Evolutionary conservation across 176 grass and related monocot species (phyloP), one percentile per base, ranked within the genome.

Genomic region (Aegilops tauschii): DNA sequence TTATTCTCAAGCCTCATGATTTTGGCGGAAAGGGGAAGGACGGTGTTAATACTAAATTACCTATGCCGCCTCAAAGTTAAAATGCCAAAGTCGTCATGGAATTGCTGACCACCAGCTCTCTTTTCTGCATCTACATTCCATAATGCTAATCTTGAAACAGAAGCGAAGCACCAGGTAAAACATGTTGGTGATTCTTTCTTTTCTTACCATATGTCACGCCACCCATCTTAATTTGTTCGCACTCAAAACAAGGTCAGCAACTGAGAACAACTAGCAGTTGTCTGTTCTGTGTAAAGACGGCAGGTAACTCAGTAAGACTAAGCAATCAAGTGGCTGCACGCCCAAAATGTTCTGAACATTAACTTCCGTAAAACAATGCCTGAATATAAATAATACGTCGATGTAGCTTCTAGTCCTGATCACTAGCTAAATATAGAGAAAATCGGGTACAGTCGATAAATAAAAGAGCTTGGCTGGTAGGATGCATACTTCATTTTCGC

Each of bases 401-500:
- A 4, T 42, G 4, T 59, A 71, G 17, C 65, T 47, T 72, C 50
- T 63, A 3, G 2, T 72, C 17, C 6, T 16, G 11, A 65, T 32
- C 29, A 39, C n/a, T 64, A 64, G 54, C 18, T 18, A 87, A 67
- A 54, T 27, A 66, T 27, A 45, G 79, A 59, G 45, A 59, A 79
- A 66, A 9, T 83, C 30, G 83, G 13, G n/a, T 16, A 47, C 16
- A 89, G 18, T 37, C 18, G 37, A 61, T 70, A 50, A 63, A 69
- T 80, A 71, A 50, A 81, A 80, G 59, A 75, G 34, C 23, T 61
- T 14, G 65, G 4, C 4, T 59, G 21, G 61, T 80, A 13, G 58
- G 42, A 47, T 21, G 29, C 81, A 36, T 69, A 87, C 89, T 77
- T 87, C 77, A 42, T 70, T 84, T 85, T 68, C 50, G 21, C 16